A percentile compares a stretch with the other conserved stretches of the same genome.
phyloP scores from a whole-genome alignment of 495 filamentous ascomycete species.

The Trichocladium uniseriatum region DNA sequence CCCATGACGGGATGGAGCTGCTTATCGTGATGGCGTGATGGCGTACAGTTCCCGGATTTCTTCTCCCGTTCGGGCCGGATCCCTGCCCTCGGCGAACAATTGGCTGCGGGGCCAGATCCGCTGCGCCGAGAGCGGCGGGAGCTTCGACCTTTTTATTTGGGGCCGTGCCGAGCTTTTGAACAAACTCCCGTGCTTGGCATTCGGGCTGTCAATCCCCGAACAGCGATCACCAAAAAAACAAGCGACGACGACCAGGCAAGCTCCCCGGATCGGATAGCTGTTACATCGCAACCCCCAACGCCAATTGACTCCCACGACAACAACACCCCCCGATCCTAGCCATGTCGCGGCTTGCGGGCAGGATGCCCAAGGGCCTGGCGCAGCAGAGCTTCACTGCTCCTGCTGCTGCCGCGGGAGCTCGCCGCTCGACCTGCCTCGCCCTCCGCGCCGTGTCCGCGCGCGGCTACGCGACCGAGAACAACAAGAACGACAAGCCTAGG shows the following conservation, averaged over 20 bases:
- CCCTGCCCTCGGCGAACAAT: too few species aligned
- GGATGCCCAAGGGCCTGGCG: constrained; percentile 19
- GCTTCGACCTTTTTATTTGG: constrained; percentile 2
- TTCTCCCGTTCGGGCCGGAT: too few species aligned
- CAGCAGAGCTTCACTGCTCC: not conserved
- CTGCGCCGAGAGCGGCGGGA: too few species aligned
- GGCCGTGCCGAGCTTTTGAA: not conserved
- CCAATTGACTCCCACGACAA: constrained; percentile 35
- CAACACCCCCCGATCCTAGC: not conserved
- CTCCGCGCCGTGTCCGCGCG: constrained; percentile 11
- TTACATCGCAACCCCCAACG: constrained; percentile 26
- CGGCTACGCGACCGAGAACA: constrained; percentile 19
- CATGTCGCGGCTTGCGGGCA: constrained; percentile 29
- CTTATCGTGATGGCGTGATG: too few species aligned
- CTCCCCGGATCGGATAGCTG: constrained; percentile 1
- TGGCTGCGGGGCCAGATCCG: too few species aligned
- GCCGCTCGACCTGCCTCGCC: constrained; percentile 2
- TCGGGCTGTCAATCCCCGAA: constrained; percentile 2
- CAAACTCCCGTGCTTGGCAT: not conserved
- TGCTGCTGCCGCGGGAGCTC: constrained; percentile 2
- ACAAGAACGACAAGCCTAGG: constrained; percentile 11
- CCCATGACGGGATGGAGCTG: too few species aligned
- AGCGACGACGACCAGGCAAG: not conserved
- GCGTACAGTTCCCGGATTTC: too few species aligned
- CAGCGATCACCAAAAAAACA: not conserved